Base-by-base conservation (phyloP, 2,329 filamentous ascomycete genomes). In the Exophiala sp. region DNA sequence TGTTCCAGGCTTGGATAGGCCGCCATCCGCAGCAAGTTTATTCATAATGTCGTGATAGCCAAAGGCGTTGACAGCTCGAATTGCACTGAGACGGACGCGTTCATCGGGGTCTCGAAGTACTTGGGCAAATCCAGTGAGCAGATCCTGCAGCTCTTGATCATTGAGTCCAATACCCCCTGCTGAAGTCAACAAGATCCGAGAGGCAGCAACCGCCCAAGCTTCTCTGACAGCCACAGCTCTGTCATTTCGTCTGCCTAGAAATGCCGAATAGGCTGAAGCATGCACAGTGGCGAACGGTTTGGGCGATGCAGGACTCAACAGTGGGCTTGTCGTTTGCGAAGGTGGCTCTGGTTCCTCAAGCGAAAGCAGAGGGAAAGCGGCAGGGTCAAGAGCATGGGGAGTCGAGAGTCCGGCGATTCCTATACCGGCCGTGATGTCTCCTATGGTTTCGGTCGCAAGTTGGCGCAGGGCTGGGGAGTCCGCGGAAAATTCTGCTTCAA, bases 361-460 rank as follows among this genome's bases (percentile, higher is more conserved):
- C 2, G 85, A 84, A 4, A 52, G 57, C 19, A 58, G 39, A n/a
- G 91, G 91, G 62, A 94, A 96, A 23, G 85, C 83, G 18, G 85
- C 79, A 10, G 91, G 87, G 62, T 96, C 88, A 63, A 95, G 76
- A 1, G 73, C 68, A 8, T 85, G 79, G 5, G 81, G 71, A 11
- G 85, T 80, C 13, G 90, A 88, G 48, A 88, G 86, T 0, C 91
- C 91, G 54, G 90, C 88, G 53, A 91, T 87, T 43, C 91, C 91
- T 65, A 97, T 94, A 4, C 91, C 91, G 34, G 91, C 85, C 21
- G 94, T 85, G 75, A 98, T 90, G 64, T 97, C 91, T 46, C 94
- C 93, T 32, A 98, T 80, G 0, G 93, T 95, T 67, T 97, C 88
- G 0, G 91, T 95, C 2, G 91, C 91, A 50, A 98, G 77, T 52